These are phyloP conservation scores for Elongisporangium anandrum DNA, from an alignment of 352 stramenopile species.

Conservation along the genomic window DNA sequence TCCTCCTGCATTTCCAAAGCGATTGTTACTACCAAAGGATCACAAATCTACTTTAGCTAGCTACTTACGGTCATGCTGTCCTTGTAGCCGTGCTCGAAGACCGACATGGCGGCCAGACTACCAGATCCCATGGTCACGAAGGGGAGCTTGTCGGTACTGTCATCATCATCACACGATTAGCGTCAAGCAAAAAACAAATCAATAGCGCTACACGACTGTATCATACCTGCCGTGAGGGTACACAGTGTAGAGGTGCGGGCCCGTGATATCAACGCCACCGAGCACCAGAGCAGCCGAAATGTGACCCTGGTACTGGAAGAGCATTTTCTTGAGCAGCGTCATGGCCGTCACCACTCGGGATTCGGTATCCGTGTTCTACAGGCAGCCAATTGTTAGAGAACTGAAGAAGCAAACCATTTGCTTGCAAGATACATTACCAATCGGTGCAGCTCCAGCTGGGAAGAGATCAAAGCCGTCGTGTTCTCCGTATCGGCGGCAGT, in stretches of 20 bases:
- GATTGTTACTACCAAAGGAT: neutral
- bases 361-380: conserved; percentile 73
- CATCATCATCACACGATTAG: neutral
- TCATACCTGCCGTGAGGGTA: conserved; percentile 92
- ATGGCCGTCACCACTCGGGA: conserved; percentile 96
- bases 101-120: conserved; percentile 96
- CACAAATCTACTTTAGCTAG: neutral
- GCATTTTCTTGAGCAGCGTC: conserved; percentile 95
- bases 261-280: conserved; percentile 95
- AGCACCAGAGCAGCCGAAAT: conserved; percentile 95
- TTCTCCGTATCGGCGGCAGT: conserved; percentile 98
- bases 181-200: too few relatives aligned
- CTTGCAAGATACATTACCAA: too few relatives aligned
- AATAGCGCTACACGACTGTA: too few relatives aligned
- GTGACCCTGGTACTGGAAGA: conserved; percentile 97
- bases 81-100: conserved; percentile 95
- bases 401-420: too few relatives aligned
- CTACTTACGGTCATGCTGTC: conserved; percentile 87
- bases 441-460: conserved; percentile 94
- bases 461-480: conserved; percentile 76
- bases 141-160: conserved; percentile 93
- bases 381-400: neutral
- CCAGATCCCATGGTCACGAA: conserved; percentile 99
- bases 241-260: conserved; percentile 97
- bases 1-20: conserved; percentile 58